phyloP scores from a whole-genome alignment of 2,329 filamentous ascomycete species.

The Fusarium irregulare region DNA sequence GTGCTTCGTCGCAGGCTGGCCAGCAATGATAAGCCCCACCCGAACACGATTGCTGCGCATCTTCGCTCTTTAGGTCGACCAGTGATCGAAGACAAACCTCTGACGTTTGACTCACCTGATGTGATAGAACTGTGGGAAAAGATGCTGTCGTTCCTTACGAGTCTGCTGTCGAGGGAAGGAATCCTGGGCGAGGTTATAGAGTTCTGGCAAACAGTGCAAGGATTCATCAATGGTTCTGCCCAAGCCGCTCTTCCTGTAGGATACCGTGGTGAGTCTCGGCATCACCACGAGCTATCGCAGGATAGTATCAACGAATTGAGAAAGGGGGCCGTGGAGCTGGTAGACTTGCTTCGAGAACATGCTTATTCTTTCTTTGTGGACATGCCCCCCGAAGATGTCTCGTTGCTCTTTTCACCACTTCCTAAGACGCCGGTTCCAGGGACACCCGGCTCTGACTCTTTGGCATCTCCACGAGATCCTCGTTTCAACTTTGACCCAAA shows the following conservation, averaged over 20 bases:
- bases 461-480: slow-evolving; percentile 73
- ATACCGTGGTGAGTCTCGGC: slow-evolving; percentile 81
- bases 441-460: slow-evolving; percentile 47
- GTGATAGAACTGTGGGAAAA: slow-evolving; percentile 95
- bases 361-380: slow-evolving; percentile 86
- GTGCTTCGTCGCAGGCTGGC: slow-evolving; percentile 85
- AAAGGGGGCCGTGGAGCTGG: slow-evolving; percentile 83
- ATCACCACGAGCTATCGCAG: slow-evolving; percentile 82
- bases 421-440: slow-evolving; percentile 65
- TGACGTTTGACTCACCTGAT: slow-evolving; percentile 80
- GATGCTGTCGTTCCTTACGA: slow-evolving; percentile 77
- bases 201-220: slow-evolving; percentile 92
- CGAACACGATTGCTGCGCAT: slow-evolving; percentile 77
- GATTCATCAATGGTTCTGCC: slow-evolving; percentile 87
- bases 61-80: slow-evolving; percentile 79
- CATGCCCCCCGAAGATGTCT: slow-evolving; percentile 90
- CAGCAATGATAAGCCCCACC: slow-evolving; percentile 75
- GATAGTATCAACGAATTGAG: slow-evolving; percentile 78
- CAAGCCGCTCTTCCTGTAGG: slow-evolving; percentile 83
- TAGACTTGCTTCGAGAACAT: slow-evolving; percentile 83
- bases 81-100: slow-evolving; percentile 68
- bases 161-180: slow-evolving; percentile 80
- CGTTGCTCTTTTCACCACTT: slow-evolving; percentile 84
- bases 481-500: slow-evolving; percentile 83
- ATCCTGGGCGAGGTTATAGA: slow-evolving; percentile 90